Base-by-base conservation (phyloP, 208 protist genomes). In the Crithidia bombi region DNA sequence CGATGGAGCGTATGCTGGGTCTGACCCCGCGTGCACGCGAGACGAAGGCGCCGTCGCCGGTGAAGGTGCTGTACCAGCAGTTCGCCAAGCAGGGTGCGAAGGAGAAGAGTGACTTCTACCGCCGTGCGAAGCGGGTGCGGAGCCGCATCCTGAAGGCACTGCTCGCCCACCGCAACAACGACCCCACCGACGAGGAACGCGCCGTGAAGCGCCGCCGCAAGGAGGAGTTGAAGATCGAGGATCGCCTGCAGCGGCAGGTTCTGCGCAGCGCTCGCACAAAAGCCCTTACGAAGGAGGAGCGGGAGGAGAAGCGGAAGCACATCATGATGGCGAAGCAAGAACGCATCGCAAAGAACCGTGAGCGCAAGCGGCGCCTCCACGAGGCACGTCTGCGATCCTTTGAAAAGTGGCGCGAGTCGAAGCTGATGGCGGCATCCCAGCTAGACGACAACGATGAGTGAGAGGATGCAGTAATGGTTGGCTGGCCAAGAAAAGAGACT, bases 291-390 rank as follows among this genome's bases (percentile, higher is more conserved):
- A 92, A 94, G 64, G 91, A 94, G 72, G 91, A 96, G 65, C 80
- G 80, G 12, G 85, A 94, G 57, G 87, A 92, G 73, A 90, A 88
- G 69, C 84, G 91, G 25, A 87, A 89, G 72, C 75, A 65, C 56
- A 87, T 94, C 25, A 73, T 92, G 69, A 64, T 86, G 46, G 91
- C 91, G 21, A 96, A 96, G 73, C 89, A 96, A 67, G 83, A 92
- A 52, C 88, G 91, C 59, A 94, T 96, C 68, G 86, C 85, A 36
- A 91, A 91, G 75, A 96, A 96, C 69, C 81, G 85, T 30, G 87
- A 92, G 58, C 79, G 91, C 47, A 92, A 94, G 78, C 82, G 83
- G 32, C 84, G 81, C 19, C 73, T 96, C 4, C 87, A 93, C 67
- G 82, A 91, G 47, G 61, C 73, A 2, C 86, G 88, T 7, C 73